These are phyloP conservation scores for Elaeagnus macrophylla DNA, from an alignment of 306 rosid genomes.

Conservation along the genomic window DNA sequence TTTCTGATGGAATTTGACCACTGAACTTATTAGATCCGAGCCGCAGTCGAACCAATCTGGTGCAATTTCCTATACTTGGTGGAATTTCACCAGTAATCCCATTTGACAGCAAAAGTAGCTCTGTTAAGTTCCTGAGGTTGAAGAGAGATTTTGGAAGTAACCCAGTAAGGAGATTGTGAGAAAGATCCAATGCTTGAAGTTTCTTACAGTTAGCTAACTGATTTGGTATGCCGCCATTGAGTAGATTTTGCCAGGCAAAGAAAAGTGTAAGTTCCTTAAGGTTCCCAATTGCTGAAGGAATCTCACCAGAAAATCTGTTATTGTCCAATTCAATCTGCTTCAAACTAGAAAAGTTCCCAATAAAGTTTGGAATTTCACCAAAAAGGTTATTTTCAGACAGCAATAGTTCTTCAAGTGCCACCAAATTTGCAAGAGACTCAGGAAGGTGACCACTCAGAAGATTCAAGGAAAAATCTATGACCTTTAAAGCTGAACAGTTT, in stretches of 20 bases:
- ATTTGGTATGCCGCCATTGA: slow-evolving; percentile 62
- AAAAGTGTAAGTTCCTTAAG: slow-evolving; percentile 68
- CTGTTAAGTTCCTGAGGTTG: slow-evolving; percentile 69
- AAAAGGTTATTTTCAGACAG: slow-evolving; percentile 58
- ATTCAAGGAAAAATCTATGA: slow-evolving; percentile 79
- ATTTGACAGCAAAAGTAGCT: slow-evolving; percentile 76
- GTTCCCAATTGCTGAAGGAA: slow-evolving; percentile 66
- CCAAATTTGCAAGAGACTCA: slow-evolving; percentile 37
- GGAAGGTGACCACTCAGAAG: slow-evolving; percentile 64
- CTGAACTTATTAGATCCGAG: slow-evolving; percentile 75
- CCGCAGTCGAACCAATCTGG: slow-evolving; percentile 57
- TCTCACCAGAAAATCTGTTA: slow-evolving; percentile 65
- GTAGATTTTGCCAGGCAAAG: slow-evolving; percentile 89
- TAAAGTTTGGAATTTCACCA: slow-evolving; percentile 59
- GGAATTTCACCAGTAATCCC: slow-evolving; percentile 68
- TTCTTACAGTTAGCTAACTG: slow-evolving; percentile 68
- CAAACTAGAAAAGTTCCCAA: slow-evolving; percentile 66
- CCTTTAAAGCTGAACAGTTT: slow-evolving; percentile 51
- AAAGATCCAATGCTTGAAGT: slow-evolving; percentile 88
- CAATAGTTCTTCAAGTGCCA: slow-evolving; percentile 65
- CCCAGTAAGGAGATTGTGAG: slow-evolving; percentile 69
- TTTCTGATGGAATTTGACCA: slow-evolving; percentile 68
- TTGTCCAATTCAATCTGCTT: slow-evolving; percentile 87
- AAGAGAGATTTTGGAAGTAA: slow-evolving; percentile 62
- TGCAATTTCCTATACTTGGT: slow-evolving; percentile 64